Base-by-base conservation (phyloP, 768 basidiomycete genomes). In the Crepidotus variabilis region DNA sequence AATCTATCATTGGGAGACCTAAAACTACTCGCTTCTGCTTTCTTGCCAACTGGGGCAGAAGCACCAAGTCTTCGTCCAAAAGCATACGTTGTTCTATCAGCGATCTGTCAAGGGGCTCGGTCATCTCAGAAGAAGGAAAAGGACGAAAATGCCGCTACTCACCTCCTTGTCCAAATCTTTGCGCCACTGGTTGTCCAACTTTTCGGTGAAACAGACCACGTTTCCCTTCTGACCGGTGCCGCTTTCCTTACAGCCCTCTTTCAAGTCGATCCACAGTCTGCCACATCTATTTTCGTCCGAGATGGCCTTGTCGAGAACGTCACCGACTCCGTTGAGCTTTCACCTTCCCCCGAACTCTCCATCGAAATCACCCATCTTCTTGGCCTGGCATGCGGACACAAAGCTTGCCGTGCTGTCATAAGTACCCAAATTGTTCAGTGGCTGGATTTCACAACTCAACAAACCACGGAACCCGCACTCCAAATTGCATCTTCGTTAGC, bases 161-260 rank as follows among this genome's bases (percentile, higher is more conserved):
- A 80, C 39, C 63, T 73, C 5, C 71, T 92, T 33, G 72, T 70
- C 50, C 74, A 71, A 32, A 63, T 76, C 13, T 84, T 93, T 60
- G 72, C 78, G 21, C 78, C 82, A 24, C 63, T 74, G 0, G 67
- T 89, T 33, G 61, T 78, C 7, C 68, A 75, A 11, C 74, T 75
- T 45, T 74, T 93, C 9, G 72, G 79, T 33, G 85, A 86, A 47
- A 78, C 81, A 2, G 74, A 81, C 18, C 85, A 89, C 67, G 56
- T 64, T 10, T 74, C 76, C 34, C 69, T 84, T 23, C 71, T 87
- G 16, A 70, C 74, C 13, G 85, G 84, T 10, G 70, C 88, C 36
- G 78, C 83, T 1, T 87, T 92, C 67, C 75, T 94, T 50, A 75
- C 80, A n/a, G 90, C 90, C 0, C 73, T 95, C 18, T 92, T 93